A percentile compares a stretch with the other conserved stretches of the same genome.
Evolutionary conservation across 2,329 filamentous ascomycete genomes (phyloP).

Genomic region (Cladophialophora exuberans): DNA sequence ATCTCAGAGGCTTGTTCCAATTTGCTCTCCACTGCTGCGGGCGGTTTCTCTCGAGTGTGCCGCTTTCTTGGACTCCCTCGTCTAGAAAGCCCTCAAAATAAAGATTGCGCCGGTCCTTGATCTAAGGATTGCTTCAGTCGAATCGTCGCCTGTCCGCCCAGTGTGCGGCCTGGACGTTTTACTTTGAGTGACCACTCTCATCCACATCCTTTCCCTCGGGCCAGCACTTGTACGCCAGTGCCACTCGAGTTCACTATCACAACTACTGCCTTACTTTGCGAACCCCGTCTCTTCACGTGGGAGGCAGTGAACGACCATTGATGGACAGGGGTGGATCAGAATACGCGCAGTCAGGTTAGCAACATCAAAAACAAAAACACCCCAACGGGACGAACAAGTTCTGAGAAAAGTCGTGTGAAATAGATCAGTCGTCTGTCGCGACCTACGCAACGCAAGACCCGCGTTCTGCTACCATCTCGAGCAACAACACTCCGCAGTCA

Average conservation of each 20-base stretch:
- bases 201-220: slow-evolving; percentile 27
- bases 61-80: slow-evolving; percentile 21
- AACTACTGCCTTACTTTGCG: slow-evolving; percentile 12
- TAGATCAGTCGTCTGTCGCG: slow-evolving; percentile 93
- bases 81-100: slow-evolving; percentile 31
- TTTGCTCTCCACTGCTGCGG: slow-evolving; percentile 24
- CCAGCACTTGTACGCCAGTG: slow-evolving; percentile 20
- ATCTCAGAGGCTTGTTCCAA: slow-evolving; percentile 18
- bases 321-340: slow-evolving; percentile 69
- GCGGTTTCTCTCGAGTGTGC: slow-evolving; percentile 27
- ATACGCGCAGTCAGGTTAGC: slow-evolving; percentile 88
- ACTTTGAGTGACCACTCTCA: slow-evolving; percentile 28
- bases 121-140: slow-evolving; percentile 33
- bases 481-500: slow-evolving; percentile 81
- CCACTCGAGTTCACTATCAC: slow-evolving; percentile 16
- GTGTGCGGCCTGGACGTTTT: slow-evolving; percentile 27
- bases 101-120: slow-evolving; percentile 32
- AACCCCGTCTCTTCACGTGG: slow-evolving; percentile 18
- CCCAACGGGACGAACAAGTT: slow-evolving; percentile 24
- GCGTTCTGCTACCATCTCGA: slow-evolving; percentile 71
- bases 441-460: slow-evolving; percentile 85
- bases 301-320: slow-evolving; percentile 25
- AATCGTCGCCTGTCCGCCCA: slow-evolving; percentile 31
- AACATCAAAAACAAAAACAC: slow-evolving; percentile 64
- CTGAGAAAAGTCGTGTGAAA: slow-evolving; percentile 37